These are phyloP conservation scores for Prinsepia uniflora DNA, from an alignment of 306 rosid genomes.

Conservation along the genomic window DNA sequence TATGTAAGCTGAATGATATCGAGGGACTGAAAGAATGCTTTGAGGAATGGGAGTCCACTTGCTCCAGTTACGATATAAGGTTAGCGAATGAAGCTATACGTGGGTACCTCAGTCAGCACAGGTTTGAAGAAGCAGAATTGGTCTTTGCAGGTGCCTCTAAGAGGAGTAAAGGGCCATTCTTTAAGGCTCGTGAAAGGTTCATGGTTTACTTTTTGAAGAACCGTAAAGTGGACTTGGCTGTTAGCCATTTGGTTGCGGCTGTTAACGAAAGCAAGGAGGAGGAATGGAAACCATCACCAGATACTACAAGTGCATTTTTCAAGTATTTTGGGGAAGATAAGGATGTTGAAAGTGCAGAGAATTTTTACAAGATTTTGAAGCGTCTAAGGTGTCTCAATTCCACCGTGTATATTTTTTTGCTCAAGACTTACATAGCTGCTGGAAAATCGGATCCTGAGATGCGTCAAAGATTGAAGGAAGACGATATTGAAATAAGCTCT, in stretches of 20 bases:
- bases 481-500: conserved; percentile 24
- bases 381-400: conserved; percentile 35
- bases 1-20: conserved; percentile 54
- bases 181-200: conserved; percentile 52
- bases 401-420: conserved; percentile 38
- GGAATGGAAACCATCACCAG: conserved; percentile 45
- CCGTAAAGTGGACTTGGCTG: conserved; percentile 43
- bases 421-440: conserved; percentile 40
- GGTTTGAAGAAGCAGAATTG: conserved; percentile 54
- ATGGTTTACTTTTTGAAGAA: conserved; percentile 49
- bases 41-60: conserved; percentile 69
- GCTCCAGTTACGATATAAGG: conserved; percentile 49
- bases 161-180: conserved; percentile 51
- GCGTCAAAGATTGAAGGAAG: conserved; percentile 39
- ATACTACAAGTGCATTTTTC: conserved; percentile 43
- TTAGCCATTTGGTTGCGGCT: conserved; percentile 45
- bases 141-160: conserved; percentile 43
- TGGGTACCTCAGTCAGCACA: conserved; percentile 52
- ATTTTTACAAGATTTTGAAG: conserved; percentile 55
- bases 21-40: conserved; percentile 52
- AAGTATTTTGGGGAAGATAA: conserved; percentile 60
- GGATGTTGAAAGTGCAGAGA: conserved; percentile 52
- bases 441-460: conserved; percentile 34
- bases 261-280: conserved; percentile 36
- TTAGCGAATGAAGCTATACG: conserved; percentile 36